A percentile compares a stretch with the other conserved stretches of the same genome.
Evolutionary conservation across 306 rosid species (phyloP).

Genomic region (Heteromeles arbutifolia): DNA sequence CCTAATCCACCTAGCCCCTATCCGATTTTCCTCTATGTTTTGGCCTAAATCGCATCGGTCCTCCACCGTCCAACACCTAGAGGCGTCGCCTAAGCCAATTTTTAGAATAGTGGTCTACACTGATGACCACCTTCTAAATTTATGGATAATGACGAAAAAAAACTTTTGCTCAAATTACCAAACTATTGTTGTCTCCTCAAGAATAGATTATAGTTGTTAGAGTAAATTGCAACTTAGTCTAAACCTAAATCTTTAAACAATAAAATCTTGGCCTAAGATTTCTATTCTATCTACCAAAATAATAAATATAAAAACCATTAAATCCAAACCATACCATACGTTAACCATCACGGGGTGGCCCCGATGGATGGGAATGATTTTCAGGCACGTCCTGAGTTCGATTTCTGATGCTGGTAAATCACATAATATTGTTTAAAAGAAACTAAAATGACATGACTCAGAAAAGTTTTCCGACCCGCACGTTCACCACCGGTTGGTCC

Average conservation of each 20-base stretch:
- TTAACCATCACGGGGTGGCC: background rate
- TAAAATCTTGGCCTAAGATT: background rate
- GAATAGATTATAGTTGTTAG: too few species aligned
- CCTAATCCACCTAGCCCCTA: too few species aligned
- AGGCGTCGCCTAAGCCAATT: too few species aligned
- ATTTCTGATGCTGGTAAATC: fast-evolving
- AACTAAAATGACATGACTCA: too few species aligned
- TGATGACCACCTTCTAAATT: background rate
- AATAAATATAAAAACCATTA: background rate
- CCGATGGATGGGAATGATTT: fast-evolving
- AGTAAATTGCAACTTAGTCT: background rate
- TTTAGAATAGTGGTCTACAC: background rate
- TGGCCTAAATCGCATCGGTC: too few species aligned
- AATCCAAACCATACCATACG: background rate
- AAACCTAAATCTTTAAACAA: background rate
- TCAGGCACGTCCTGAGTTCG: too few species aligned
- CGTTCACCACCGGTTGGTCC: too few species aligned
- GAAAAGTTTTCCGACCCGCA: fast-evolving
- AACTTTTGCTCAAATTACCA: background rate
- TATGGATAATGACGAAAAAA: background rate
- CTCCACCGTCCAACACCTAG: too few species aligned
- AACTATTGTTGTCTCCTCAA: background rate
- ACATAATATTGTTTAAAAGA: too few species aligned
- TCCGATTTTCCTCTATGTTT: too few species aligned
- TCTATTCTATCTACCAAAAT: background rate